Conservation (phyloP, 805 yeast species). For the Suhomyces kilbournensis region DNA sequence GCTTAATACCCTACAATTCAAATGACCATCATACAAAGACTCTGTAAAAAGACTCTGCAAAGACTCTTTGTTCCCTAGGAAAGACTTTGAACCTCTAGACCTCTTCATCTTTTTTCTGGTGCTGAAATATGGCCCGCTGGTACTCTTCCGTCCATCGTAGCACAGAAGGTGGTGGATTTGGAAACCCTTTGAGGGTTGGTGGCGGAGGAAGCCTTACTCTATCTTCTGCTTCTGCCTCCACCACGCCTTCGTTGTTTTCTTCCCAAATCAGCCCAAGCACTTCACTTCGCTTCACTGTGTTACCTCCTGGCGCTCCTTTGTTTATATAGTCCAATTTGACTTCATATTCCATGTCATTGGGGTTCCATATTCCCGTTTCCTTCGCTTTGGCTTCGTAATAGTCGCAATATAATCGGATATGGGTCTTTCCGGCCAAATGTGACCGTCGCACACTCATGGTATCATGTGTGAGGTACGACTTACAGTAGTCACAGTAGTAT, state of each 20-base stretch:
- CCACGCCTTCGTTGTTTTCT: conserved; percentile 18
- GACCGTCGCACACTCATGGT: conserved; percentile 82
- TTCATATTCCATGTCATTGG: conserved; percentile 30
- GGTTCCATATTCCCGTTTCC: conserved; percentile 32
- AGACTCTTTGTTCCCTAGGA: background rate
- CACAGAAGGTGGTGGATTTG: conserved; percentile 36
- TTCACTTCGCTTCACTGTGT: background rate
- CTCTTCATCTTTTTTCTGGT: conserved; percentile 2
- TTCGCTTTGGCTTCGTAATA: conserved; percentile 56
- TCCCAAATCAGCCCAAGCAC: conserved; percentile 2
- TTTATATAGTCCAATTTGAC: conserved; percentile 35
- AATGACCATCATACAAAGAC: too few relatives aligned
- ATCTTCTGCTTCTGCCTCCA: conserved; percentile 12
- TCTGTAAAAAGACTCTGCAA: background rate
- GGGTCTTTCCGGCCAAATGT: conserved; percentile 76
- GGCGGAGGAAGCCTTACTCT: conserved; percentile 28
- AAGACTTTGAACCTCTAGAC: background rate
- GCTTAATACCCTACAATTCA: background rate
- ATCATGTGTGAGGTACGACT: conserved; percentile 80
- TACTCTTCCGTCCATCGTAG: conserved; percentile 21
- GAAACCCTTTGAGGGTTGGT: conserved; percentile 28
- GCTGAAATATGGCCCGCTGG: conserved; percentile 16
- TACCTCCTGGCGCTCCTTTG: conserved; percentile 26
- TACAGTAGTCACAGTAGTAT: conserved; percentile 83
- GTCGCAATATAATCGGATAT: conserved; percentile 65